These are phyloP conservation scores for Metschnikowia vanudenii DNA, from an alignment of 805 yeast genomes.

Conservation along the genomic window DNA sequence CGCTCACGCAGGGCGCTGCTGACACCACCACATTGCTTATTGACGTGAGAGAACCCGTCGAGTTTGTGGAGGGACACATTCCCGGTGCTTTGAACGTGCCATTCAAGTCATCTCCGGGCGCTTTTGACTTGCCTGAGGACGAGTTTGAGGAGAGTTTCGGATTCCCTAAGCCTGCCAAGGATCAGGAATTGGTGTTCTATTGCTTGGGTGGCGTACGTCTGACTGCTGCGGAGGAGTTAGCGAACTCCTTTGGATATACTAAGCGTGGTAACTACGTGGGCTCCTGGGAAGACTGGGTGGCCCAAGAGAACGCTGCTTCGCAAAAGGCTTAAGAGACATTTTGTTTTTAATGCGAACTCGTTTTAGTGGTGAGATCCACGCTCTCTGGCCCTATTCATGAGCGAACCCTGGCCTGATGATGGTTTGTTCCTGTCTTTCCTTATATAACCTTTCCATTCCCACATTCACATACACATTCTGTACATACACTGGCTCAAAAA, in stretches of 20 bases:
- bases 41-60: conserved; percentile 92
- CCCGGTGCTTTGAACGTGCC: conserved; percentile 89
- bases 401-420: background rate
- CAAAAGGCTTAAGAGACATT: conserved; percentile 6
- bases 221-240: conserved; percentile 86
- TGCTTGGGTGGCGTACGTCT: conserved; percentile 93
- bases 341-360: too few relatives aligned
- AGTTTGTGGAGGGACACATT: conserved; percentile 68
- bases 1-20: conserved; percentile 30
- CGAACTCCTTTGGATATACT: conserved; percentile 83
- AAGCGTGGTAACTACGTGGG: conserved; percentile 86
- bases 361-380: too few relatives aligned
- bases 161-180: conserved; percentile 69
- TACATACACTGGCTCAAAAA: background rate
- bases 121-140: conserved; percentile 72
- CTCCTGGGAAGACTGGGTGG: conserved; percentile 81
- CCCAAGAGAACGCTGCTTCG: conserved; percentile 31
- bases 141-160: conserved; percentile 83
- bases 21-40: conserved; percentile 55
- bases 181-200: conserved; percentile 79
- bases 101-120: conserved; percentile 88
- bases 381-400: too few relatives aligned
- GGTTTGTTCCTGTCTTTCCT: background rate
- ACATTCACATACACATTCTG: background rate
- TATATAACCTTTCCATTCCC: background rate